A percentile compares a stretch with the other conserved stretches of the same genome.
Conservation (phyloP, 2,329 filamentous ascomycete species). For the Aureobasidium sp. region DNA sequence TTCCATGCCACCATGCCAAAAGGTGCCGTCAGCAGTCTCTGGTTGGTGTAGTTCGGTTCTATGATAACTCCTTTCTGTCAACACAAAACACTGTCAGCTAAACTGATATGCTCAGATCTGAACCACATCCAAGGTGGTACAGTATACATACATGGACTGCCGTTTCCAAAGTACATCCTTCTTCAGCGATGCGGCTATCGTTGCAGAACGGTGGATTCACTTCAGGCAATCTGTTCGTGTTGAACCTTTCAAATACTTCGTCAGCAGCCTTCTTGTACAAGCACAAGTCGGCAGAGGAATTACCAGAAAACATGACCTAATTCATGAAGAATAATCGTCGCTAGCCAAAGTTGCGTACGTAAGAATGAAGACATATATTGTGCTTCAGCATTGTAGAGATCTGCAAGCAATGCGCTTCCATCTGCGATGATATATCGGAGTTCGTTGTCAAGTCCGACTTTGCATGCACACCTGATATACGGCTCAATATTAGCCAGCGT, state of each 20-base stretch:
- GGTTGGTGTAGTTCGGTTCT: background rate
- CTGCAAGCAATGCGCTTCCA: background rate
- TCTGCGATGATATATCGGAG: background rate
- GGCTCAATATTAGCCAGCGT: background rate
- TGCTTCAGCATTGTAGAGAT: background rate
- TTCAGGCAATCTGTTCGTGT: background rate
- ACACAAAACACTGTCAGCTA: background rate
- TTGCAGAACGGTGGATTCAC: background rate
- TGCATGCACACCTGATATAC: background rate
- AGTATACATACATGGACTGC: background rate
- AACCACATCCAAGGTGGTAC: background rate
- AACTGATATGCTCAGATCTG: no score
- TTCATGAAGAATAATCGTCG: background rate
- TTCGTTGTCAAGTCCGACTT: background rate
- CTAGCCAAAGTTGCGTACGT: background rate
- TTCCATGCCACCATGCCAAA: background rate
- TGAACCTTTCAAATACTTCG: background rate
- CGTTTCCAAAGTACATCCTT: background rate
- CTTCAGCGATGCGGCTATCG: background rate
- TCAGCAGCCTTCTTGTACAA: background rate
- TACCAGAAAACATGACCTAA: background rate
- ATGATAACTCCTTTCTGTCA: background rate
- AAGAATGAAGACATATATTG: background rate
- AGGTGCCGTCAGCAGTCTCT: background rate
- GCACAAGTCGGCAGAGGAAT: background rate